These are phyloP conservation scores for Sclerotinia trifoliorum DNA, from an alignment of 2,329 filamentous ascomycete species.

Conservation along the genomic window DNA sequence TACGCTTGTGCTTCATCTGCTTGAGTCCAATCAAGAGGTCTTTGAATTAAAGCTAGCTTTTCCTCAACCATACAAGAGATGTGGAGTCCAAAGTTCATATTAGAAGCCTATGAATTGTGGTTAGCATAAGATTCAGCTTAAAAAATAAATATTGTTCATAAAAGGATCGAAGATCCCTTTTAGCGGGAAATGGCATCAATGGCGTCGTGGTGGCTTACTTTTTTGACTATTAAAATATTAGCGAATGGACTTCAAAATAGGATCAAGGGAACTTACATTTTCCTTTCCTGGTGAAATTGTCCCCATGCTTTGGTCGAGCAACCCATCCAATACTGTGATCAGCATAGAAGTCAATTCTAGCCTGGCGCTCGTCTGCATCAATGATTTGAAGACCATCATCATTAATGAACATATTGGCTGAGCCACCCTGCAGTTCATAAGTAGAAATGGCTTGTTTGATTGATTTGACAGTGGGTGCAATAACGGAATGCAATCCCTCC, in stretches of 20 bases:
- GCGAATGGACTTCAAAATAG: conserved; percentile 23
- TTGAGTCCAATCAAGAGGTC: conserved; percentile 63
- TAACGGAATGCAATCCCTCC: conserved; percentile 73
- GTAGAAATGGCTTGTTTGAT: conserved; percentile 76
- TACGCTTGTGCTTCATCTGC: conserved; percentile 67
- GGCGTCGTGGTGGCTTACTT: conserved; percentile 37
- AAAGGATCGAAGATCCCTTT: background rate
- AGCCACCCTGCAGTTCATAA: conserved; percentile 75
- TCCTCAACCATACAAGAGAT: conserved; percentile 70
- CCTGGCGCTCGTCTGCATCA: conserved; percentile 58
- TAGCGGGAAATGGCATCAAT: background rate
- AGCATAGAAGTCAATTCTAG: conserved; percentile 66
- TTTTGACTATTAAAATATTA: conserved; percentile 39
- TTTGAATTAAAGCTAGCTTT: conserved; percentile 57
- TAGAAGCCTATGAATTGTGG: conserved; percentile 55
- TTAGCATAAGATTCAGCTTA: background rate
- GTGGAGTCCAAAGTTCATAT: conserved; percentile 71
- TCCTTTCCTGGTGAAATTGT: conserved; percentile 60
- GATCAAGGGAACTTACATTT: conserved; percentile 45
- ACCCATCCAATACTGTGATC: conserved; percentile 70
- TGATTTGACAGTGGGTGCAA: conserved; percentile 72
- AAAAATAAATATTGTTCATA: background rate
- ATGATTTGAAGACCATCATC: conserved; percentile 72
- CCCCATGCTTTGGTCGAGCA: conserved; percentile 62
- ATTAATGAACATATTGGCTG: conserved; percentile 74